Evolutionary conservation across 2,329 filamentous ascomycete species (phyloP).

Genomic region (Pleoardoris graminearum): DNA sequence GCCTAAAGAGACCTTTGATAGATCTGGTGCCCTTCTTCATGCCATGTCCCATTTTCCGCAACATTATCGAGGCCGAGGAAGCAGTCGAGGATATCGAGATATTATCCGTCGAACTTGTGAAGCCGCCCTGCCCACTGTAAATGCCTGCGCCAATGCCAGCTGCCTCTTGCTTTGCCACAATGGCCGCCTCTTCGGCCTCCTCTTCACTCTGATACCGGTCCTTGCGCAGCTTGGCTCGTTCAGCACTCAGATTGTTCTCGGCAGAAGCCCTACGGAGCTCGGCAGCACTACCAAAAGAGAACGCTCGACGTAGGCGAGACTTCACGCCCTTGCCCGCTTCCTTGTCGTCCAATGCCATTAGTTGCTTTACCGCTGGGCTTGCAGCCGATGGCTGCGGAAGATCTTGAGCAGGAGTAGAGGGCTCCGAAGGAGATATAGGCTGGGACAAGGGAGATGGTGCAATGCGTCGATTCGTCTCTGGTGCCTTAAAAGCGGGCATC

Average conservation of each 20-base stretch:
- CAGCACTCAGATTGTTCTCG: constrained; percentile 58
- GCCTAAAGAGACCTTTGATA: constrained; percentile 89
- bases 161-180: constrained; percentile 90
- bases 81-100: constrained; percentile 88
- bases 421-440: constrained; percentile 45
- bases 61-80: constrained; percentile 88
- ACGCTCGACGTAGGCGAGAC: constrained; percentile 82
- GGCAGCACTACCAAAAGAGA: constrained; percentile 94
- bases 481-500: constrained; percentile 28
- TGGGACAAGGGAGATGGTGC: constrained; percentile 54
- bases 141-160: constrained; percentile 90
- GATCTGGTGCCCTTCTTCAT: constrained; percentile 93
- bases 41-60: constrained; percentile 98
- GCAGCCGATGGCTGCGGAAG: constrained; percentile 17
- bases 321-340: constrained; percentile 80
- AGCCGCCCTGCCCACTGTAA: constrained; percentile 83
- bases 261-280: constrained; percentile 79
- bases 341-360: constrained; percentile 85
- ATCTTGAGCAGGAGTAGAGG: constrained; percentile 25
- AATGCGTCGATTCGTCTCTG: constrained; percentile 49
- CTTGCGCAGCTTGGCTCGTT: constrained; percentile 60
- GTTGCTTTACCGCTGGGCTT: constrained; percentile 79
- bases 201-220: constrained; percentile 61
- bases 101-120: constrained; percentile 91
- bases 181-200: constrained; percentile 87